These are phyloP conservation scores for Macadamia tetraphylla DNA, from an alignment of 164 flowering plant genomes.

Conservation along the genomic window DNA sequence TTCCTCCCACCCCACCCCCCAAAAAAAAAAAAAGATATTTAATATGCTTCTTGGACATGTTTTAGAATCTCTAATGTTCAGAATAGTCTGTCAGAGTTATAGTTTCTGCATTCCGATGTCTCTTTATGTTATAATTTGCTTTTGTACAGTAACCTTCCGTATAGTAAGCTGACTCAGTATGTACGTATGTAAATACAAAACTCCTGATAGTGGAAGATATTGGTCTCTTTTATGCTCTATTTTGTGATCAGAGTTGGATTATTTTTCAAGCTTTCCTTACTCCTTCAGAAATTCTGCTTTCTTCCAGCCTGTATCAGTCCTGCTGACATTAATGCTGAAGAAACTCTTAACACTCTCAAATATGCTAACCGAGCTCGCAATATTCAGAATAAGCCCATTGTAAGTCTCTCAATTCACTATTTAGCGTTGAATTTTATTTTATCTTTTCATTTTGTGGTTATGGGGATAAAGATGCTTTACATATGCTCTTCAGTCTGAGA, in stretches of 20 bases:
- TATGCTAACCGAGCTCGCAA: slow-evolving; percentile 99
- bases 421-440: slow-evolving; percentile 3
- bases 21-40: too few relatives aligned
- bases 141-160: neutral
- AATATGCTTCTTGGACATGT: too few relatives aligned
- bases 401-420: slow-evolving; percentile 34
- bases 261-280: slow-evolving; percentile 5
- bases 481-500: neutral
- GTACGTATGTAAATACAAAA: too few relatives aligned
- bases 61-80: too few relatives aligned
- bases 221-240: neutral
- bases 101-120: neutral
- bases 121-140: neutral
- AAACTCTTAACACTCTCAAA: slow-evolving; percentile 94
- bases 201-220: neutral
- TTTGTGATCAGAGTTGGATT: neutral
- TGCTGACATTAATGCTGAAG: slow-evolving; percentile 98
- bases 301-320: slow-evolving; percentile 96
- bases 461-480: neutral
- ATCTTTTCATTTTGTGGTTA: neutral
- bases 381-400: slow-evolving; percentile 95
- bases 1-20: too few relatives aligned
- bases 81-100: too few relatives aligned
- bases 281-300: slow-evolving; percentile 1
- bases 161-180: neutral